Evolutionary conservation across 805 yeast species (phyloP).

Genomic region (Monosporozyma unispora): DNA sequence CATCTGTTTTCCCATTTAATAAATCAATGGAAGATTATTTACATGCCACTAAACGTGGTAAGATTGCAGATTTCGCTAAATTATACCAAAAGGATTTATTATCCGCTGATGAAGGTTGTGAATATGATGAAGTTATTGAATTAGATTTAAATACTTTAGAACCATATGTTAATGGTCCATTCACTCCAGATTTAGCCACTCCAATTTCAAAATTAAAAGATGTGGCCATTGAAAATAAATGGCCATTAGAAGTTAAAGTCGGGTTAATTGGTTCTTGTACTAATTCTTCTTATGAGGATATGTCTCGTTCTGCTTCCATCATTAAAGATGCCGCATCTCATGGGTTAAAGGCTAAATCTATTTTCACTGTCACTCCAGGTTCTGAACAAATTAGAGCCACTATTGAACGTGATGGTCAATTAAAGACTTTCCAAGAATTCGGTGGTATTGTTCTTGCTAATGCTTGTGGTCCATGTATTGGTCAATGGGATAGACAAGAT

Average conservation of each 20-base stretch:
- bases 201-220: constrained; percentile 83
- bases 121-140: constrained; percentile 89
- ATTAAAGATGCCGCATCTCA: constrained; percentile 83
- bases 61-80: constrained; percentile 75
- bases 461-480: constrained; percentile 99
- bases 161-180: constrained; percentile 96
- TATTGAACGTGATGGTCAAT: constrained; percentile 91
- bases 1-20: constrained; percentile 95
- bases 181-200: constrained; percentile 96
- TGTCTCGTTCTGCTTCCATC: constrained; percentile 93
- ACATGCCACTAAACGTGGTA: constrained; percentile 74
- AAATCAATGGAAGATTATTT: constrained; percentile 81
- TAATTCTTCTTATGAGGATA: constrained; percentile 96
- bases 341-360: constrained; percentile 86
- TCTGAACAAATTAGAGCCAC: constrained; percentile 98
- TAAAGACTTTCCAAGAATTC: constrained; percentile 76
- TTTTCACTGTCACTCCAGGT: constrained; percentile 94
- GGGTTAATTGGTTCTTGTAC: constrained; percentile 98
- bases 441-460: constrained; percentile 94
- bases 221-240: constrained; percentile 72
- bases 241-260: constrained; percentile 91
- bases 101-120: constrained; percentile 85
- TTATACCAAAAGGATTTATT: constrained; percentile 59
- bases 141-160: constrained; percentile 82
- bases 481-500: constrained; percentile 97